Percentiles rank a stretch among this genome's conserved stretches.
Evolutionary conservation across 805 yeast species (phyloP).

Genomic region (Lipomyces sp.): DNA sequence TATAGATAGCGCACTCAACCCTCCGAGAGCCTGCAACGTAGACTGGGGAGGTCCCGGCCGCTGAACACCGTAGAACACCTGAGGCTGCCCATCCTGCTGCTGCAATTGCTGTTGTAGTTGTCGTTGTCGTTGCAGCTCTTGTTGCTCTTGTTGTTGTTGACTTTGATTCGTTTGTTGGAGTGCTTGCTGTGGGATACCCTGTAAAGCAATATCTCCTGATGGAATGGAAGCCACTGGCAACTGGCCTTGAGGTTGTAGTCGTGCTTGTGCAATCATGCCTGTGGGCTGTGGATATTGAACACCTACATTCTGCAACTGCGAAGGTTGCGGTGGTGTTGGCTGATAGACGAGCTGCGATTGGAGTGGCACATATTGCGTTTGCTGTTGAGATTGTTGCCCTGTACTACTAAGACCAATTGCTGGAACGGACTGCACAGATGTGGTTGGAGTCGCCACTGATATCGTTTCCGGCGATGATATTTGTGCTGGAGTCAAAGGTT

Average conservation of each 20-base stretch:
- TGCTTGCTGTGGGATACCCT: neutral
- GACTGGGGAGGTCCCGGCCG: slow-evolving; percentile 34
- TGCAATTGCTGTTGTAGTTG: slow-evolving; percentile 1
- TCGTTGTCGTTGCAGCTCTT: neutral
- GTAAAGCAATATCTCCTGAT: neutral
- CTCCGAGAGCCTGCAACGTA: slow-evolving; percentile 9
- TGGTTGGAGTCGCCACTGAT: slow-evolving; percentile 24
- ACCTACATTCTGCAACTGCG: neutral
- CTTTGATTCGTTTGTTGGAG: neutral
- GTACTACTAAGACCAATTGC: slow-evolving; percentile 24
- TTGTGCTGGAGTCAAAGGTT: slow-evolving; percentile 37
- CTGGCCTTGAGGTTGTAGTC: neutral
- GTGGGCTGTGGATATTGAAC: slow-evolving; percentile 14
- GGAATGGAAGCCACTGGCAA: neutral
- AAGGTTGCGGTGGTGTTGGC: slow-evolving; percentile 5
- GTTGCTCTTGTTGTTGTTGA: neutral
- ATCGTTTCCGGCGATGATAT: slow-evolving; percentile 25
- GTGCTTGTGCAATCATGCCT: slow-evolving; percentile 1
- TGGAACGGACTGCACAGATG: slow-evolving; percentile 10
- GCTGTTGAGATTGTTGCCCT: slow-evolving; percentile 45
- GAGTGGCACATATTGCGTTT: slow-evolving; percentile 38
- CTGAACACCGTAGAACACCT: slow-evolving; percentile 25
- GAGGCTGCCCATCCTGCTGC: slow-evolving; percentile 6
- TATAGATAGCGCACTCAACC: neutral
- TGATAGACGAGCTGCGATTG: slow-evolving; percentile 30